Evolutionary conservation across 768 basidiomycete genomes (phyloP), one percentile per base, ranked within the genome.

Genomic region (Lepiota venenata): DNA sequence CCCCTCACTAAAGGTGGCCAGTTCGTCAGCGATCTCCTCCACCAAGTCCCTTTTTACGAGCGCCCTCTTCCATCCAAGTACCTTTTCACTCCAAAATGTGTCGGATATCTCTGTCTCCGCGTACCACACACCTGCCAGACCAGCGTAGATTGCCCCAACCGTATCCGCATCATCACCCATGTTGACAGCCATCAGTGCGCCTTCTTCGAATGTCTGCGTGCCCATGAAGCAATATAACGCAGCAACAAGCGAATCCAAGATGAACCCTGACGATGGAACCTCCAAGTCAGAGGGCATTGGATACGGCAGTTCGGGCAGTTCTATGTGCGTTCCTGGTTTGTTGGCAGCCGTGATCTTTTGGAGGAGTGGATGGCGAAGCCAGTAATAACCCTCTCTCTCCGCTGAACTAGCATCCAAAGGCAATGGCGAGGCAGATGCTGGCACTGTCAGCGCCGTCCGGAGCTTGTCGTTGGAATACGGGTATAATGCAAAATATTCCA

Each of bases 201-300:
- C 77, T 6, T 70, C 69, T 50, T 77, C 76, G 50, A 78, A 78
- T 2, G 62, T 72, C 32, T 64, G 58, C 14, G 76, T 77, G 2
- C 70, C 68, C 20, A 78, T 67, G 61, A 78, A 78, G 43, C 75
- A 75, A 52, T 77, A 77, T 2, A 78, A 63, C 5, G 74, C 76
- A 1, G 76, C 72, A 5, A 74, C 63, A 10, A 75, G 57, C 0
- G 72, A 73, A 56, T 78, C 62, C 2, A 73, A 58, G 16, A 77
- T 74, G 52, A 71, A 77, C 10, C 73, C 74, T 0, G 70, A 61
- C 1, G 75, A 76, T 2, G 71, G 69, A 22, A 78, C 65, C 9
- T 62, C 59, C 0, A 56, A 42, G 1, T 35, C 57, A 1, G 58
- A 52, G 0, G 77, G 78, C 11, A 77, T 64, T n/a, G 50, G 55